Base-by-base conservation (phyloP, 2,329 filamentous ascomycete genomes). In the Trichophaea hybrida region DNA sequence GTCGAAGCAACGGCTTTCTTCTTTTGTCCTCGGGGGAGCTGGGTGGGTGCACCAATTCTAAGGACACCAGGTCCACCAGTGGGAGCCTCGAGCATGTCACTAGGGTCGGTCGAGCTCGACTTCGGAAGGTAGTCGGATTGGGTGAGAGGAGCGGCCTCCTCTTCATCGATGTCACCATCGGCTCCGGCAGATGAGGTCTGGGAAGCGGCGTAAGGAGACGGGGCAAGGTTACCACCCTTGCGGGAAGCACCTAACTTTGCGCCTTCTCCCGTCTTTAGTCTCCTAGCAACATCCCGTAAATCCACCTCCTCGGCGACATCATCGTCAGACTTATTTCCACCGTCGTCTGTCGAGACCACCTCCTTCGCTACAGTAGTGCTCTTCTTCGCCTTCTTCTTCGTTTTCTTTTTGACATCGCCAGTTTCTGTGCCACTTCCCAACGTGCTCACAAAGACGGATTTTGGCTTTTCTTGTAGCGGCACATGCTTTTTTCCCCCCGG, bases 131-230 rank as follows among this genome's bases (percentile, higher is more conserved):
- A 24, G 24, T 24, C 24, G 24, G 24, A 24, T 24, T 24, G 24
- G 24, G 24, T 24, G 48, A 64, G 56, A n/a, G 37, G 61, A 38
- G 55, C 57, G 7, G 57, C 37, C 32, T 64, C 59, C 55, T 66
- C 63, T 32, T 66, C 64, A 32, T 66, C 64, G 52, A 65, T 65
- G 55, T 66, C 64, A 17, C 63, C 64, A 33, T 66, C 64, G 33
- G 64, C 63, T 32, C 64, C 64, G 32, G 64, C 55, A 8, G 64
- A 65, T 13, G 63, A 65, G 8, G 64, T 59, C 52, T 63, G 59
- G 15, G 62, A 63, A 38, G 59, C 58, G 15, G 61, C 50, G 32
- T 53, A 53, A 12, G 13, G 40, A 17, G 24, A 24, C 24, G 24
- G 24, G 24, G 24, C 24, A 24, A 24, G 24, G 24, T 24, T 24